A percentile compares a stretch with the other conserved stretches of the same genome.
phyloP scores from a whole-genome alignment of 2,329 filamentous ascomycete genomes.

The Ascochyta lentis region DNA sequence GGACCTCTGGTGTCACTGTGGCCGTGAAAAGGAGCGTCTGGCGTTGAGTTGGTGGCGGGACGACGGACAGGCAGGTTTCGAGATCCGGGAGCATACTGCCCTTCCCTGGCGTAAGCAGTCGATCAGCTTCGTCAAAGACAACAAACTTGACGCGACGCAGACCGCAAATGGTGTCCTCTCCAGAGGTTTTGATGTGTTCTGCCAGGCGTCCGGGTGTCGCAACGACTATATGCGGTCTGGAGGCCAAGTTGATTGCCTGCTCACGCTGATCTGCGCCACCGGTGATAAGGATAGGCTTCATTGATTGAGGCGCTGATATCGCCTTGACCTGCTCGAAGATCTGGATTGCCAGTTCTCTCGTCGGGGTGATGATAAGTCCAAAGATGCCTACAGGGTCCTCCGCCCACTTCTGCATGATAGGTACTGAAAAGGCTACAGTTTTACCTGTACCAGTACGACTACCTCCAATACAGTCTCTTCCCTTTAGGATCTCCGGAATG shows the following conservation, averaged over 20 bases:
- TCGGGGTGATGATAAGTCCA: constrained; percentile 77
- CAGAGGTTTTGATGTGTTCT: constrained; percentile 90
- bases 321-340: constrained; percentile 97
- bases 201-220: constrained; percentile 89
- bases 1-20: constrained; percentile 90
- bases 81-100: constrained; percentile 96
- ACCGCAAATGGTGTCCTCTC: constrained; percentile 86
- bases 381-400: constrained; percentile 92
- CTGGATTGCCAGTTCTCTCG: constrained; percentile 86
- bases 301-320: constrained; percentile 83
- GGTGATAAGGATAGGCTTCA: constrained; percentile 89
- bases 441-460: constrained; percentile 96
- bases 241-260: constrained; percentile 83
- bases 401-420: constrained; percentile 92
- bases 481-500: constrained; percentile 90
- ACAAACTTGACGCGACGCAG: constrained; percentile 81
- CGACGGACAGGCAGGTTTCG: constrained; percentile 80
- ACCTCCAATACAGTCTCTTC: constrained; percentile 89
- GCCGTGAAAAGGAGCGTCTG: constrained; percentile 97
- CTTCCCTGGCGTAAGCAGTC: constrained; percentile 75
- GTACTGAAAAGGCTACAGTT: constrained; percentile 93
- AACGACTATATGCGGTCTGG: constrained; percentile 88
- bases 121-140: constrained; percentile 94
- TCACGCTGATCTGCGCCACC: constrained; percentile 91
- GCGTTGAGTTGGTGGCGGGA: constrained; percentile 79